These are phyloP conservation scores for Abrus precatorius DNA, from an alignment of 306 rosid species.

Conservation along the genomic window DNA sequence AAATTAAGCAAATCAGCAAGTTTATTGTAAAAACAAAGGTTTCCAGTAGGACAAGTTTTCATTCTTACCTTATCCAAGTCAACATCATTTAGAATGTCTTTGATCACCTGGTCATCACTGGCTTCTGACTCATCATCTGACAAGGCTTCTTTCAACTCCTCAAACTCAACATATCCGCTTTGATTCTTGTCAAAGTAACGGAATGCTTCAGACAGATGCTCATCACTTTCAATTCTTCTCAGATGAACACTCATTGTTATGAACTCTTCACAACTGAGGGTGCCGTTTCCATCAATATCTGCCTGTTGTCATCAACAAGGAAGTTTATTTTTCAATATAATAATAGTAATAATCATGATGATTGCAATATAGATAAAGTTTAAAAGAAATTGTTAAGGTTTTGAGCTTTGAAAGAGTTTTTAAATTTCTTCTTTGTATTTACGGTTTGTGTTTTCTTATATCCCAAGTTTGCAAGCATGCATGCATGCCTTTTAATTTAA, in stretches of 20 bases:
- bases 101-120: constrained; percentile 66
- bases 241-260: constrained; percentile 78
- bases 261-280: constrained; percentile 80
- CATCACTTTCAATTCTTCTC: constrained; percentile 75
- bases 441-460: background rate
- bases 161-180: constrained; percentile 84
- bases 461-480: constrained; percentile 11
- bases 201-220: constrained; percentile 82
- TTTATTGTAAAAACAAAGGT: background rate
- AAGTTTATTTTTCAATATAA: background rate
- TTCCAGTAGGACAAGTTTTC: too few relatives aligned
- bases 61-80: constrained; percentile 87
- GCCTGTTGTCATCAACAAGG: constrained; percentile 63
- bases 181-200: constrained; percentile 77
- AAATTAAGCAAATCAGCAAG: constrained; percentile 1
- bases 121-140: constrained; percentile 59
- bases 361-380: background rate
- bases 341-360: background rate
- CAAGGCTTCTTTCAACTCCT: constrained; percentile 83
- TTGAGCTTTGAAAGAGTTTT: constrained; percentile 5
- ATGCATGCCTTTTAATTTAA: constrained; percentile 2
- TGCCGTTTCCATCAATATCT: constrained; percentile 88
- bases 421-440: background rate
- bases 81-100: constrained; percentile 81
- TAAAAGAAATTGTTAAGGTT: background rate